phyloP scores from a whole-genome alignment of 768 basidiomycete genomes.

The Pleurotus tuber-regium region DNA sequence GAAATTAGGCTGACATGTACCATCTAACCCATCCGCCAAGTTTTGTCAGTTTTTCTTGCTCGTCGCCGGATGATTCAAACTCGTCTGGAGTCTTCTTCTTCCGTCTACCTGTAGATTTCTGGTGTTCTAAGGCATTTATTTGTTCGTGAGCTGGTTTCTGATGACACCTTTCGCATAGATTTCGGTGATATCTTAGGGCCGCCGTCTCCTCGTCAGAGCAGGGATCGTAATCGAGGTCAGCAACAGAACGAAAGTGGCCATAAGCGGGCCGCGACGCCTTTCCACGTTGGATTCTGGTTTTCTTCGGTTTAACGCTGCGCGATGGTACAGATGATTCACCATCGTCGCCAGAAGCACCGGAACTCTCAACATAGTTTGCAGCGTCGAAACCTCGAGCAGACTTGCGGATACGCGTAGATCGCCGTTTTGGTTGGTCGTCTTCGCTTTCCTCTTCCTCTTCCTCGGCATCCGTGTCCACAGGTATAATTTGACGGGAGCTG shows the following conservation, averaged over 20 bases:
- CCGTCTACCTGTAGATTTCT: conserved; percentile 35
- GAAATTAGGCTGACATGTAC: conserved; percentile 34
- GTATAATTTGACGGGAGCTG: neutral
- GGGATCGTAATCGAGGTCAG: conserved; percentile 42
- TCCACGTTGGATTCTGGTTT: conserved; percentile 18
- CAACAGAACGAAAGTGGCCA: conserved; percentile 41
- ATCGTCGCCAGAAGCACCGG: conserved; percentile 29
- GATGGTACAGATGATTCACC: conserved; percentile 21
- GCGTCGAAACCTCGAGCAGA: conserved; percentile 30
- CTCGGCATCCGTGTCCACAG: conserved; percentile 34
- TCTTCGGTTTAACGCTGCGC: conserved; percentile 14
- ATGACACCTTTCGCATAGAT: conserved; percentile 72
- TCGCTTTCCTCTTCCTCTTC: conserved; percentile 26
- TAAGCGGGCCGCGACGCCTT: conserved; percentile 37
- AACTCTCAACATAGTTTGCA: conserved; percentile 24
- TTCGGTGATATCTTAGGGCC: conserved; percentile 58
- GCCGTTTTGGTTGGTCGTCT: conserved; percentile 29
- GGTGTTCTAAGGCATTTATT: conserved; percentile 35
- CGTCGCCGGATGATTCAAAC: conserved; percentile 53
- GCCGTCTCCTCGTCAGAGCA: conserved; percentile 56
- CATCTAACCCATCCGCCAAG: conserved; percentile 87
- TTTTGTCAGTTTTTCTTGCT: conserved; percentile 43
- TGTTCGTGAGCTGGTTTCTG: conserved; percentile 54
- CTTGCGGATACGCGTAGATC: conserved; percentile 49
- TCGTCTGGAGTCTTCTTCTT: conserved; percentile 45